These are phyloP conservation scores for Calocybe gangraenosa DNA, from an alignment of 768 basidiomycete genomes.

Conservation along the genomic window DNA sequence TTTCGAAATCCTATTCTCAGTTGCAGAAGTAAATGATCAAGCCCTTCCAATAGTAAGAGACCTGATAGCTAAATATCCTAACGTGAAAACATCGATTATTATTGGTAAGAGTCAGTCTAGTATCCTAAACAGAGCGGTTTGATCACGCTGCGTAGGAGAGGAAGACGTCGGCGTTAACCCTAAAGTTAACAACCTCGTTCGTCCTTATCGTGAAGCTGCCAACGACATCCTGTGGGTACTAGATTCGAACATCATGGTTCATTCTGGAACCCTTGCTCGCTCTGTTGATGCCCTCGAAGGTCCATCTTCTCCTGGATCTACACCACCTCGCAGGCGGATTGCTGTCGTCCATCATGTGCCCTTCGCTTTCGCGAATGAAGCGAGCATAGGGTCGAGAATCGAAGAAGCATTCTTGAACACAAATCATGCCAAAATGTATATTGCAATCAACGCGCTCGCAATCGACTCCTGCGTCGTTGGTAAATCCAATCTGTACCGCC, in stretches of 20 bases:
- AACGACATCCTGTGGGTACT: conserved; percentile 95
- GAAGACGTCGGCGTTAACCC: conserved; percentile 89
- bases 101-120: conserved; percentile 50
- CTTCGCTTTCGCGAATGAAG: conserved; percentile 71
- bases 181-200: conserved; percentile 94
- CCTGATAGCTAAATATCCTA: conserved; percentile 73
- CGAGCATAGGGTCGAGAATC: conserved; percentile 71
- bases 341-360: conserved; percentile 96
- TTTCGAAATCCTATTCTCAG: conserved; percentile 87
- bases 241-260: conserved; percentile 89
- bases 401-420: conserved; percentile 97
- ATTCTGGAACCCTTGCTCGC: conserved; percentile 74
- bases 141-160: conserved; percentile 49
- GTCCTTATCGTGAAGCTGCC: conserved; percentile 73
- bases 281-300: conserved; percentile 73
- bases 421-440: conserved; percentile 97
- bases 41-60: conserved; percentile 80
- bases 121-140: background rate
- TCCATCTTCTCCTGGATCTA: conserved; percentile 30
- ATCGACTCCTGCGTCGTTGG: conserved; percentile 96
- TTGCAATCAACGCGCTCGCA: conserved; percentile 86
- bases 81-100: conserved; percentile 66
- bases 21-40: conserved; percentile 86
- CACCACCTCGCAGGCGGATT: conserved; percentile 38
- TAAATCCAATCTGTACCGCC: conserved; percentile 92